Evolutionary conservation across 2,329 filamentous ascomycete species (phyloP).

Genomic region (Fusarium redolens): DNA sequence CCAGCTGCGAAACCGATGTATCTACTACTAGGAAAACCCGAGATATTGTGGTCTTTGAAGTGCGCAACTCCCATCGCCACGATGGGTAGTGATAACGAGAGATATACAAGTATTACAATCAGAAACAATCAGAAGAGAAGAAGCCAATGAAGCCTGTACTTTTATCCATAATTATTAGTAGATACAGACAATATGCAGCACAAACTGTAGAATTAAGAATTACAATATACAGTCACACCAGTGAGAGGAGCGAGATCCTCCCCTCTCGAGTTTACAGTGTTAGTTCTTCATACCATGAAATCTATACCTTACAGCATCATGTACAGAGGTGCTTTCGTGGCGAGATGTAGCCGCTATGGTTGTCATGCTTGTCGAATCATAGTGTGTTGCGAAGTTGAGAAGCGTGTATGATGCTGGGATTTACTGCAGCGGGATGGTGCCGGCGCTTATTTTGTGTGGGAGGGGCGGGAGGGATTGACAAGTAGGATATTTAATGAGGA

Average conservation of each 20-base stretch:
- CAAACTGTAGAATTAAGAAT: not conserved
- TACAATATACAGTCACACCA: not conserved
- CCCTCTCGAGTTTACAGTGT: not conserved
- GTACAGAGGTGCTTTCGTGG: not conserved
- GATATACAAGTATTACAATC: slow-evolving; percentile 19
- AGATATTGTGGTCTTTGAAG: not conserved
- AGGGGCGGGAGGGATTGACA: not conserved
- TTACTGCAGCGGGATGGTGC: not conserved
- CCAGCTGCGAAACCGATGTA: slow-evolving; percentile 12
- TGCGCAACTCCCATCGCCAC: slow-evolving; percentile 21
- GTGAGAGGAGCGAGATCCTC: not conserved
- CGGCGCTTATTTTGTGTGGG: not conserved
- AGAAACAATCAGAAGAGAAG: slow-evolving; percentile 17
- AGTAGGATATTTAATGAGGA: too few relatives aligned
- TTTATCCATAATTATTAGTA: not conserved
- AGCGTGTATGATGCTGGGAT: not conserved
- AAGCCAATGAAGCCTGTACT: not conserved
- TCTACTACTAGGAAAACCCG: not conserved
- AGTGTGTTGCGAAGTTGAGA: not conserved
- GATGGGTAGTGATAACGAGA: slow-evolving; percentile 5
- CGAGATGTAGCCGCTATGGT: not conserved
- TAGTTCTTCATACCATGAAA: not conserved
- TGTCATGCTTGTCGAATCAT: not conserved
- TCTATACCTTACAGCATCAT: not conserved
- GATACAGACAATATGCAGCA: not conserved